Base-by-base conservation (phyloP, 257 asterid genomes). In the Fraxinus quadrangulata region DNA sequence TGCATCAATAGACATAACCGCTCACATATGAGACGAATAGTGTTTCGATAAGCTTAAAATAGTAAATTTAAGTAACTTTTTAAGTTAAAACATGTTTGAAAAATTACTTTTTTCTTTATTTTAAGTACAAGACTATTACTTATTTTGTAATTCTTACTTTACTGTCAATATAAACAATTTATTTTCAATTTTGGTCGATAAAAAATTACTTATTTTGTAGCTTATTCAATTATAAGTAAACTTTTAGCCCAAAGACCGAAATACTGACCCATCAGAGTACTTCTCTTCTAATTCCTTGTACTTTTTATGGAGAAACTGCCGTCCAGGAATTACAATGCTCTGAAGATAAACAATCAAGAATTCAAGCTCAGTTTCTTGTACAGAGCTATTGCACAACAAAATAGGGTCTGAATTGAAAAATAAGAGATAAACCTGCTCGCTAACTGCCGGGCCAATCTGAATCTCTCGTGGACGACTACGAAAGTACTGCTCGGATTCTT, bases 381-480 rank as follows among this genome's bases (percentile, higher is more conserved):
- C 79, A 39, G 16, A 59, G 26, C 77, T 4, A 79, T 28, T 19
- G 67, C 31, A 77, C 16, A 40, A 42, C 7, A 28, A 36, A 36
- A 45, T 17, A 10, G 12, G 31, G 30, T 24, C 36, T 24, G 19
- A 63, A 26, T 2, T 26, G 59, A 61, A 36, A 23, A 23, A 63
- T 37, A 76, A 63, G 63, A 17, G 34, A 69, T 6, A 3, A 19
- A 85, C 91, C 91, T 87, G 91, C 72, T 79, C 59, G 77, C 88
- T 85, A 72, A 77, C 85, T 69, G 84, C 75, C 28, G 91, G 87
- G 61, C 84, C 91, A 71, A 87, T 80, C 86, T 87, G 89, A 81
- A 86, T 85, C 70, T 87, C 86, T 16, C 79, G 84, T 49, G 89
- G 91, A 69, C 91, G 89, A 21, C 91, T 83, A 34, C 81, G 86